phyloP scores from a whole-genome alignment of 2,329 filamentous ascomycete genomes.

The Penicillium sp. region DNA sequence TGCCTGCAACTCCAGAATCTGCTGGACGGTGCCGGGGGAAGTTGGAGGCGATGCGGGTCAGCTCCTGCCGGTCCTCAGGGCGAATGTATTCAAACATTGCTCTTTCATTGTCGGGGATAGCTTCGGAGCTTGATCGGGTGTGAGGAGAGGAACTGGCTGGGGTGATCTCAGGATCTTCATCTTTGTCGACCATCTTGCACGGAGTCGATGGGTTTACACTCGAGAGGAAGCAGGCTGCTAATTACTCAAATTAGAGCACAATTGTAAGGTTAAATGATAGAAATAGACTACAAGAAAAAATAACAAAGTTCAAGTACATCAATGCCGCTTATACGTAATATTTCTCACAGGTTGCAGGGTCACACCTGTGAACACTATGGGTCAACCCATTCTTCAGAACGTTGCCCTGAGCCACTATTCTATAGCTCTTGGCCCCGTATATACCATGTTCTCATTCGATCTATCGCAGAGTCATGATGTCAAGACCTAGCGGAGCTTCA shows the following conservation, averaged over 20 bases:
- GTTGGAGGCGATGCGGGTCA: slow-evolving; percentile 39
- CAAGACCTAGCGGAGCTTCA: slow-evolving; percentile 19
- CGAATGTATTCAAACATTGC: slow-evolving; percentile 36
- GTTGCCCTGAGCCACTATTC: background rate
- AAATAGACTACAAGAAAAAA: background rate
- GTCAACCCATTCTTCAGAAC: background rate
- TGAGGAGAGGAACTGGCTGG: slow-evolving; percentile 24
- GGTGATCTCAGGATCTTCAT: slow-evolving; percentile 16
- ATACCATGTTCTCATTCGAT: slow-evolving; percentile 15
- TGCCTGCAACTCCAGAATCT: slow-evolving; percentile 26
- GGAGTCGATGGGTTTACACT: background rate
- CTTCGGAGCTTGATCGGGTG: slow-evolving; percentile 24
- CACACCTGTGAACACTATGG: background rate
- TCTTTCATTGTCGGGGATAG: slow-evolving; percentile 29
- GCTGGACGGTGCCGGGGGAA: slow-evolving; percentile 33
- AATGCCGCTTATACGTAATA: background rate
- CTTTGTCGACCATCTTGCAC: slow-evolving; percentile 18
- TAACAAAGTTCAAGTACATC: background rate
- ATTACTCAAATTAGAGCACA: background rate
- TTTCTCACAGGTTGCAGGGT: background rate
- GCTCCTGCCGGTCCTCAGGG: slow-evolving; percentile 34
- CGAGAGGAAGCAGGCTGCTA: background rate
- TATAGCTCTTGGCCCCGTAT: slow-evolving; percentile 1
- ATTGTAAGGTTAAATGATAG: background rate
- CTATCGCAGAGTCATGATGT: slow-evolving; percentile 28